These are phyloP conservation scores for Diutina ranongensis DNA, from an alignment of 1,139 yeast genomes.

Conservation along the genomic window DNA sequence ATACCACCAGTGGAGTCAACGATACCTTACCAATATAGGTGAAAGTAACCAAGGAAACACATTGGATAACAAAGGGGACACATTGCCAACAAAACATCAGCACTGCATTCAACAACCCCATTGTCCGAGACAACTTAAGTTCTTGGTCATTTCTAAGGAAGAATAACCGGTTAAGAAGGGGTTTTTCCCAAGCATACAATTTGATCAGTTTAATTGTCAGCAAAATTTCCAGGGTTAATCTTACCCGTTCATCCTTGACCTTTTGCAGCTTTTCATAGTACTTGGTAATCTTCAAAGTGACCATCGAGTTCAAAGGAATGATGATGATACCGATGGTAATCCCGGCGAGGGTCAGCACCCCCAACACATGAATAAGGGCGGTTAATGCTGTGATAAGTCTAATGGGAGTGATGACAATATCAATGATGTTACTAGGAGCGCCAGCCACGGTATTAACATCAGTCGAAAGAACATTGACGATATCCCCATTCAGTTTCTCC, in stretches of 20 bases:
- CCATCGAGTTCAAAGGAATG: conserved; percentile 44
- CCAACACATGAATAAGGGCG: conserved; percentile 48
- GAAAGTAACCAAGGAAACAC: not conserved
- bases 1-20: not conserved
- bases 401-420: conserved; percentile 48
- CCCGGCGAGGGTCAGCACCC: conserved; percentile 55
- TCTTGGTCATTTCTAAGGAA: conserved; percentile 44
- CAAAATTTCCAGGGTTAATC: conserved; percentile 47
- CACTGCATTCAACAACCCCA: conserved; percentile 5
- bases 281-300: conserved; percentile 36
- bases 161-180: conserved; percentile 40
- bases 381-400: conserved; percentile 41
- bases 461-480: conserved; percentile 46
- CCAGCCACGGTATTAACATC: conserved; percentile 47
- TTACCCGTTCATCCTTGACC: conserved; percentile 50
- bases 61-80: conserved; percentile 1
- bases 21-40: conserved; percentile 3
- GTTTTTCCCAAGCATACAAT: conserved; percentile 64
- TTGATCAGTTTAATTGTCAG: conserved; percentile 58
- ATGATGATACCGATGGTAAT: conserved; percentile 38
- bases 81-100: conserved; percentile 6
- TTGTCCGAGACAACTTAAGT: conserved; percentile 28
- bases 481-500: conserved; percentile 42
- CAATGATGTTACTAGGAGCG: conserved; percentile 39
- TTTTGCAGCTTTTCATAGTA: conserved; percentile 54